Percentiles rank a stretch among this genome's conserved stretches.
These are phyloP conservation scores for Pichia phayaonensis DNA, from an alignment of 805 yeast species.

Conservation along the genomic window DNA sequence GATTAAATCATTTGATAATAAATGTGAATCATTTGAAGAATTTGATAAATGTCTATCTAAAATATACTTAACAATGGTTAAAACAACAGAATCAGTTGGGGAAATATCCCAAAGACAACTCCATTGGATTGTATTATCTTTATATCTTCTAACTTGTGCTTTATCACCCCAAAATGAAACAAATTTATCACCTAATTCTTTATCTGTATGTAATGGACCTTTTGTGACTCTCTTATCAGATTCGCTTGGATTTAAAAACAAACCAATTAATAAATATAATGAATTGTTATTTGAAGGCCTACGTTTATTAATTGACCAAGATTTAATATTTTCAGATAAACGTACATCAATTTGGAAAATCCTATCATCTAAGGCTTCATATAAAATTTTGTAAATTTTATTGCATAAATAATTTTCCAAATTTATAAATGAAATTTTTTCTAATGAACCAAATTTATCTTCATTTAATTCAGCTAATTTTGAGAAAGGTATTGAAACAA, in stretches of 20 bases:
- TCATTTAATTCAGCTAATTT: conserved; percentile 30
- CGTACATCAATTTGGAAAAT: conserved; percentile 31
- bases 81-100: conserved; percentile 52
- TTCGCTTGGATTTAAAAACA: conserved; percentile 61
- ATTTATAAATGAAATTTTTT: conserved; percentile 63
- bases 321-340: conserved; percentile 12
- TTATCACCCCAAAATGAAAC: conserved; percentile 84
- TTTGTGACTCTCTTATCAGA: conserved; percentile 77
- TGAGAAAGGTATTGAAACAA: conserved; percentile 44
- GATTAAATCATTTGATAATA: conserved; percentile 29
- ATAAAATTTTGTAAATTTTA: conserved; percentile 51
- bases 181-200: conserved; percentile 54
- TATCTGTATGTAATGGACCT: conserved; percentile 68
- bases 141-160: conserved; percentile 82
- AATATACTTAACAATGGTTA: conserved; percentile 56
- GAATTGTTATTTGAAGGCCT: conserved; percentile 35
- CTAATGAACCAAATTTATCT: conserved; percentile 55
- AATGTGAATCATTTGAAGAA: conserved; percentile 20
- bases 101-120: conserved; percentile 79
- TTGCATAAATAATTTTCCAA: conserved; percentile 58
- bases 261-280: conserved; percentile 43
- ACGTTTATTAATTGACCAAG: conserved; percentile 43
- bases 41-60: conserved; percentile 51
- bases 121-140: conserved; percentile 84
- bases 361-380: conserved; percentile 49